These are phyloP conservation scores for Aspergillus saccharolyticus DNA, from an alignment of 495 filamentous ascomycete species.

Conservation along the genomic window DNA sequence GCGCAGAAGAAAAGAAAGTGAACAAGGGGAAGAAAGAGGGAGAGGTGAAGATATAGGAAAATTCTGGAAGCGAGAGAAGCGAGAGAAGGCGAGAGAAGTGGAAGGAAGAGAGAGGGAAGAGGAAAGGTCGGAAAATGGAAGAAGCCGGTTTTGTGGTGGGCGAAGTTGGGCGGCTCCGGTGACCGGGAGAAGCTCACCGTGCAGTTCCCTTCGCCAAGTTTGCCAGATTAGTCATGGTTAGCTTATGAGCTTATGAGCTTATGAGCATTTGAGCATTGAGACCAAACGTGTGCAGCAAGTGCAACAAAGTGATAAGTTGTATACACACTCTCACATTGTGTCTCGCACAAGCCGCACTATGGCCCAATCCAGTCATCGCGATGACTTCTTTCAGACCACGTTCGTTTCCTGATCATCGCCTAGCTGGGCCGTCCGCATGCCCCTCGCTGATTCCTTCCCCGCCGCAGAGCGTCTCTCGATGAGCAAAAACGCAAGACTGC, in stretches of 20 bases:
- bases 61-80: constrained; percentile 2
- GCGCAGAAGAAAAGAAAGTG: constrained; percentile 19
- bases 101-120: constrained; percentile 5
- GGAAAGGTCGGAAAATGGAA: constrained; percentile 15
- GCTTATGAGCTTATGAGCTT: too few relatives aligned
- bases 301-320: too few relatives aligned
- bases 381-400: constrained; percentile 89
- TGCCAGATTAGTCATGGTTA: background rate
- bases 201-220: constrained; percentile 27
- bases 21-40: constrained; percentile 11
- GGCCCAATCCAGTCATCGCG: constrained; percentile 60
- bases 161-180: constrained; percentile 34
- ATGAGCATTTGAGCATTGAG: too few relatives aligned
- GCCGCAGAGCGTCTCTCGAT: constrained; percentile 61
- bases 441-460: constrained; percentile 11
- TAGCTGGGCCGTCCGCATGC: background rate
- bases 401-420: constrained; percentile 33
- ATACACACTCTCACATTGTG: too few relatives aligned
- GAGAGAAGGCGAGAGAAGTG: constrained; percentile 5
- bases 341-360: constrained; percentile 30
- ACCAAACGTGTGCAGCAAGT: too few relatives aligned
- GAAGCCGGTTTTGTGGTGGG: constrained; percentile 33
- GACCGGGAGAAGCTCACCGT: constrained; percentile 31
- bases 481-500: constrained; percentile 65
- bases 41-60: constrained; percentile 4